Conservation (phyloP, 495 filamentous ascomycete genomes). For the Penicillium psychrofluorescens region DNA sequence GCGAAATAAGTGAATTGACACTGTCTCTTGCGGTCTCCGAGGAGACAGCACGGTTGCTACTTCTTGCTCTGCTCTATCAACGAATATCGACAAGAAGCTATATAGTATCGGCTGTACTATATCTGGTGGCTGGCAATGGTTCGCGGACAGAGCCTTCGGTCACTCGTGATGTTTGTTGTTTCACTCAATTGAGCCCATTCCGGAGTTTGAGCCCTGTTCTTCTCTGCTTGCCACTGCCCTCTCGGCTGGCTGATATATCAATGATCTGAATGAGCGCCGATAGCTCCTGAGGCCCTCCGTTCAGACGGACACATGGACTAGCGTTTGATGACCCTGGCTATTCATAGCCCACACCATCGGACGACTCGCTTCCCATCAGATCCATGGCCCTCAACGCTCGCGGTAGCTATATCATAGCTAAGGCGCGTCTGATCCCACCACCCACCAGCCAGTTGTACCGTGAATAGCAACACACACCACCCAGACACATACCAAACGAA, state of each 20-base stretch:
- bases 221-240: too few relatives aligned
- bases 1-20: slow-evolving; percentile 39
- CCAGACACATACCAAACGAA: not conserved
- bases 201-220: not conserved
- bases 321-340: not conserved
- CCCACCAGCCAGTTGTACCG: slow-evolving; percentile 2
- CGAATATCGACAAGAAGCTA: slow-evolving; percentile 61
- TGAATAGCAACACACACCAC: slow-evolving; percentile 12
- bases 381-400: not conserved
- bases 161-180: slow-evolving; percentile 2
- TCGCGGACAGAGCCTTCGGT: slow-evolving; percentile 17
- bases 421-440: not conserved
- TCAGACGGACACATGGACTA: not conserved
- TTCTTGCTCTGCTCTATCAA: slow-evolving; percentile 57
- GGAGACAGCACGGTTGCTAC: slow-evolving; percentile 35
- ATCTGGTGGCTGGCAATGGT: slow-evolving; percentile 31
- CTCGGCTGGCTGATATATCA: too few relatives aligned
- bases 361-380: not conserved
- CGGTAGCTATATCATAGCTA: not conserved
- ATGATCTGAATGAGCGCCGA: too few relatives aligned
- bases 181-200: not conserved
- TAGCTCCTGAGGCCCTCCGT: not conserved
- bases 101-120: slow-evolving; percentile 54
- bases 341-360: not conserved
- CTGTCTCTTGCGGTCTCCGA: slow-evolving; percentile 26